These are phyloP conservation scores for Phallus indusiatus DNA, from an alignment of 768 basidiomycete species.

Conservation along the genomic window DNA sequence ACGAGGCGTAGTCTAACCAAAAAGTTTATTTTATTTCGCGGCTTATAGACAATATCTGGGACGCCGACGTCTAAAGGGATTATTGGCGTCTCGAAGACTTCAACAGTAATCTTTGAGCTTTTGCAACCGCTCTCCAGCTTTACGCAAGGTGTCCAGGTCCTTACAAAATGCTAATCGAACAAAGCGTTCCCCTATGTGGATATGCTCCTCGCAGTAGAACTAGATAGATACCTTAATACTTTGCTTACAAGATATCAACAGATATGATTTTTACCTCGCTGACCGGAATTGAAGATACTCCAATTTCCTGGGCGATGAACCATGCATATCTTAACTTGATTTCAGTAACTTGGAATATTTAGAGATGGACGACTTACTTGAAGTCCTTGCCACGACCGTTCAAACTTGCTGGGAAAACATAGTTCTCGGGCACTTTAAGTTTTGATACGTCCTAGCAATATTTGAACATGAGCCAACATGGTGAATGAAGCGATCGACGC, in stretches of 20 bases:
- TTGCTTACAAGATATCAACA: not conserved
- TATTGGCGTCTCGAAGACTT: not conserved
- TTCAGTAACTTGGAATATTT: not conserved
- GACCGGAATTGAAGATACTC: conserved; percentile 89
- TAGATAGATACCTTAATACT: conserved; percentile 24
- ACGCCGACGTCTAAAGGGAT: too few species aligned
- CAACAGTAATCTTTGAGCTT: conserved; percentile 59
- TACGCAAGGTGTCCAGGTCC: conserved; percentile 72
- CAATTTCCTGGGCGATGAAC: conserved; percentile 87
- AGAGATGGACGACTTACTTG: conserved; percentile 35
- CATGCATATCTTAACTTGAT: conserved; percentile 71
- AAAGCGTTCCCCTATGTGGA: conserved; percentile 76
- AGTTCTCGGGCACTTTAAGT: conserved; percentile 75
- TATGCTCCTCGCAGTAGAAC: conserved; percentile 91
- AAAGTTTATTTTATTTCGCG: conserved; percentile 55
- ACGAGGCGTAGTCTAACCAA: conserved; percentile 42
- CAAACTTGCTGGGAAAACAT: conserved; percentile 68
- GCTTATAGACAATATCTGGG: conserved; percentile 46
- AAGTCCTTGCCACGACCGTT: conserved; percentile 82
- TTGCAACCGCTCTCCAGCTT: conserved; percentile 77
- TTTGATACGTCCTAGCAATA: conserved; percentile 58
- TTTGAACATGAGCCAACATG: not conserved
- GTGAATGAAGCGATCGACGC: conserved; percentile 16
- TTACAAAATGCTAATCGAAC: conserved; percentile 95
- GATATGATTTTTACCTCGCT: conserved; percentile 60